These are phyloP conservation scores for Yarrowia deformans DNA, from an alignment of 805 yeast genomes.

Conservation along the genomic window DNA sequence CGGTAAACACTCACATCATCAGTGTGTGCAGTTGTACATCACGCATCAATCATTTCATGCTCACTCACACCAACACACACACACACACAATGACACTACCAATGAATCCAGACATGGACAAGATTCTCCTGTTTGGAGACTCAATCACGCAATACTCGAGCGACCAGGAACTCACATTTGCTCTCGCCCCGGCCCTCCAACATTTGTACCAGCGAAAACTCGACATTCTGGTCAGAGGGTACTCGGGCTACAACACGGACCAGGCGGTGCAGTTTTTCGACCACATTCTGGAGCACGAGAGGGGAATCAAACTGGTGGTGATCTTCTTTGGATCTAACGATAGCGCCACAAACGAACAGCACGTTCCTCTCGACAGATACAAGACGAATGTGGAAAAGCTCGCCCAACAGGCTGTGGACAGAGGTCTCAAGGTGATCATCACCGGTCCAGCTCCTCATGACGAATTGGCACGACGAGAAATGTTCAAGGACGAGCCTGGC, in stretches of 20 bases:
- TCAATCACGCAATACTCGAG: conserved; percentile 68
- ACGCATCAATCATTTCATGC: too few relatives aligned
- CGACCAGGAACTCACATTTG: conserved; percentile 55
- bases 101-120: conserved; percentile 46
- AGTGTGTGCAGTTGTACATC: conserved; percentile 3
- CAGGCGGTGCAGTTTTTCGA: conserved; percentile 62
- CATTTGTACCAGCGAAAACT: conserved; percentile 61
- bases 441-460: conserved; percentile 68
- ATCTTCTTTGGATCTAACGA: conserved; percentile 88
- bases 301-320: conserved; percentile 50
- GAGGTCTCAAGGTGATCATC: conserved; percentile 61
- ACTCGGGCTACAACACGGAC: conserved; percentile 73
- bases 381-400: conserved; percentile 57
- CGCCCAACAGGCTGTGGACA: conserved; percentile 52
- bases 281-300: conserved; percentile 60
- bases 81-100: conserved; percentile 11
- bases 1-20: too few relatives aligned
- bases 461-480: conserved; percentile 42
- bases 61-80: conserved; percentile 50
- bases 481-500: conserved; percentile 44
- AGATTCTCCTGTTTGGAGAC: conserved; percentile 72
- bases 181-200: conserved; percentile 56
- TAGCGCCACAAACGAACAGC: conserved; percentile 58
- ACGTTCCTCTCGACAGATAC: conserved; percentile 62
- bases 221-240: conserved; percentile 78